Evolutionary conservation across 2,329 filamentous ascomycete genomes (phyloP), one percentile per base, ranked within the genome.

Genomic region (Biscogniauxia mediterranea): DNA sequence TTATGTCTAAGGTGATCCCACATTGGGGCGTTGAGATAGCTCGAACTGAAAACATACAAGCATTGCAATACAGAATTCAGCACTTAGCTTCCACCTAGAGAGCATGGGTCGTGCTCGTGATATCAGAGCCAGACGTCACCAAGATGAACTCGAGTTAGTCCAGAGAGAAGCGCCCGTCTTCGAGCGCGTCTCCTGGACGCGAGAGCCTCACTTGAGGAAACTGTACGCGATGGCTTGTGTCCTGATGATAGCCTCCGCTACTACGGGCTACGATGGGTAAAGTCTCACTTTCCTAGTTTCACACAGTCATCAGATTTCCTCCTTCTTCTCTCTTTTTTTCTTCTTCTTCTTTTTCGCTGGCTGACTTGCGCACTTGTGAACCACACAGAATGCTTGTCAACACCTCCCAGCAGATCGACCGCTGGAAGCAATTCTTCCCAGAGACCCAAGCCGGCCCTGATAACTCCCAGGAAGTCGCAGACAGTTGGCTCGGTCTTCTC

Each of bases 221-320:
- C 79, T 87, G 11, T 87, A 87, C 69, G 77, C 78, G 56, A 79
- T 80, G 70, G 78, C 77, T 61, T 73, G 79, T 20, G 79, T 87
- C 61, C 77, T 88, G 60, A 83, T 85, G 72, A 76, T 87, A 60
- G 84, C 83, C 13, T 87, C 85, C 28, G 85, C 85, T 52, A 87
- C 84, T 28, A 87, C 84, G 7, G 84, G 85, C 57, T 87, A 86
- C 69, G 85, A 88, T 74, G 84, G 84, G 77, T 79, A 63, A 66
- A 38, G 17, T 2, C 38, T 6, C 38, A 17, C 38, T 46, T 46
- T n/a, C 38, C 38, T 9, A 15, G 32, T 9, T 15, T 38, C 5
- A 2, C 32, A 38, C 13, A 38, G 15, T 11, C 11, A 46, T 46
- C 38, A 42, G 13, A 11, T 20, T 13, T 17, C 17, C 9, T 9